phyloP scores from a whole-genome alignment of 805 yeast genomes.

The Clavispora asparagi region DNA sequence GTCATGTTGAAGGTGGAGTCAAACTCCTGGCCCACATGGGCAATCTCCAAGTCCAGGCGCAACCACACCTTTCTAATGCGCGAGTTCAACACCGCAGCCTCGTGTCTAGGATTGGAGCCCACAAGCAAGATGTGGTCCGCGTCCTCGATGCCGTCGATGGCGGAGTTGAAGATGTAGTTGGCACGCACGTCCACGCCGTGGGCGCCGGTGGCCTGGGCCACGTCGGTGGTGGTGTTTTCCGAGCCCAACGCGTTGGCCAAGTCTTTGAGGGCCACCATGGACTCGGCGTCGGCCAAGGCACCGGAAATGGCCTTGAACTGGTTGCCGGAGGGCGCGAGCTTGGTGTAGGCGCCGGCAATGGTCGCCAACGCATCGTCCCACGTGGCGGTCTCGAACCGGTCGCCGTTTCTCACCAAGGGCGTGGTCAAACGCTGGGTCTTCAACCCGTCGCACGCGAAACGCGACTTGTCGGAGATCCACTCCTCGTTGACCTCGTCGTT shows the following conservation, averaged over 20 bases:
- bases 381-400: constrained; percentile 64
- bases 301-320: constrained; percentile 82
- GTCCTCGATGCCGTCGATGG: constrained; percentile 72
- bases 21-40: constrained; percentile 69
- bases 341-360: constrained; percentile 56
- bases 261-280: constrained; percentile 78
- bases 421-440: constrained; percentile 81
- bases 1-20: constrained; percentile 69
- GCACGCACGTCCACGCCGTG: constrained; percentile 74
- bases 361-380: constrained; percentile 83
- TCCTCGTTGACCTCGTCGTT: constrained; percentile 87
- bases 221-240: constrained; percentile 75
- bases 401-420: constrained; percentile 70
- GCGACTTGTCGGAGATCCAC: constrained; percentile 85
- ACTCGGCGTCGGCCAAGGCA: constrained; percentile 76
- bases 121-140: constrained; percentile 77
- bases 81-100: constrained; percentile 83
- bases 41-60: constrained; percentile 59
- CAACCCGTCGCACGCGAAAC: constrained; percentile 82
- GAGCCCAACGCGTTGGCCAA: constrained; percentile 71
- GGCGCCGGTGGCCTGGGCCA: constrained; percentile 48
- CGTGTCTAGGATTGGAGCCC: constrained; percentile 86
- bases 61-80: constrained; percentile 81
- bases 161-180: constrained; percentile 74
- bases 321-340: constrained; percentile 54